Evolutionary conservation across 306 rosid species (phyloP).

Genomic region (Dryas drummondii): DNA sequence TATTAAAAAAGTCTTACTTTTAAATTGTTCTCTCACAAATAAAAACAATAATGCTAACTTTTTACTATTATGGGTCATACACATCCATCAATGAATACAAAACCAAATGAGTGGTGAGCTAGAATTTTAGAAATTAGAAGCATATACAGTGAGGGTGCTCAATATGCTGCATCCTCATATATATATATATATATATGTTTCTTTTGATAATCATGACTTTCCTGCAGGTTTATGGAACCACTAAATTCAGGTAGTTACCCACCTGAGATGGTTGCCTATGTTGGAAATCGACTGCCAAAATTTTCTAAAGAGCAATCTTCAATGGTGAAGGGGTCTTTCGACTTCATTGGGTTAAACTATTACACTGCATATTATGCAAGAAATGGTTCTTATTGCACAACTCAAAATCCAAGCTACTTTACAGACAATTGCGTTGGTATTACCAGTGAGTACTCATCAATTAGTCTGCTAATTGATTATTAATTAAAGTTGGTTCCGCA

Average conservation of each 20-base stretch:
- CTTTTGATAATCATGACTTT: neutral
- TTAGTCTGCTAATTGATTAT: neutral
- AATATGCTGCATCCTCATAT: too few species aligned
- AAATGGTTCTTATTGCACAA: constrained; percentile 12
- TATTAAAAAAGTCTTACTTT: too few species aligned
- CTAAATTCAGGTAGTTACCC: neutral
- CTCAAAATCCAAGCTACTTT: constrained; percentile 4
- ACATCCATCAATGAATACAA: too few species aligned
- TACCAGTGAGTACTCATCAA: constrained; percentile 16
- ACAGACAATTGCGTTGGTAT: constrained; percentile 25
- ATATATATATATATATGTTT: neutral
- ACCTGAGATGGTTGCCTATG: neutral
- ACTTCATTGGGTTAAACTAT: constrained; percentile 48
- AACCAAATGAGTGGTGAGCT: too few species aligned
- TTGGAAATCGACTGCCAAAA: constrained; percentile 37
- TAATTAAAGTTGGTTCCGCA: too few species aligned
- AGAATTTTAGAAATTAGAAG: too few species aligned
- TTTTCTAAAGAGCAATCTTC: constrained; percentile 34
- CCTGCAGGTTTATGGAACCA: constrained; percentile 43
- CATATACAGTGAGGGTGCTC: too few species aligned
- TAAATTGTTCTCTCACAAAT: too few species aligned
- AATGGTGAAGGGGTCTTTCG: constrained; percentile 35
- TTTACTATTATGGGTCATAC: too few species aligned
- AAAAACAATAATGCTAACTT: too few species aligned
- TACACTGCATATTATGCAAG: constrained; percentile 34